phyloP scores from a whole-genome alignment of 352 stramenopile genomes.

The Pythium phragmiticola region DNA sequence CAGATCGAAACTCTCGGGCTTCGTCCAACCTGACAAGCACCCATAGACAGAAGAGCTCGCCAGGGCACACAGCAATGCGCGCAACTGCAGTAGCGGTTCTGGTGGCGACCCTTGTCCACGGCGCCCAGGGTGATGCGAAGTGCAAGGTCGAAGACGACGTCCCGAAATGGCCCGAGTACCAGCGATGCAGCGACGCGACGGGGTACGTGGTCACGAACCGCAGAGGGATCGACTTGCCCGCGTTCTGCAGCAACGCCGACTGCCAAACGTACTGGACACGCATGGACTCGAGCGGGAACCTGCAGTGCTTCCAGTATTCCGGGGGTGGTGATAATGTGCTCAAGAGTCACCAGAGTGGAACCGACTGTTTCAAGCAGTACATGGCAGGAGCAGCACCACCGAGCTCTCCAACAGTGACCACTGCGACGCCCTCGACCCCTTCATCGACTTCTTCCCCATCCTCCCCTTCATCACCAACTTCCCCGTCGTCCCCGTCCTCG shows the following conservation, averaged over 20 bases:
- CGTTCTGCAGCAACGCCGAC: slow-evolving; percentile 7
- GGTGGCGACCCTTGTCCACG: background rate
- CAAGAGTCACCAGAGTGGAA: background rate
- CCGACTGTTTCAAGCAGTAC: slow-evolving; percentile 11
- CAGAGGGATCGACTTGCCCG: background rate
- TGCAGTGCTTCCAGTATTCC: slow-evolving; percentile 1
- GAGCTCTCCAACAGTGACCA: background rate
- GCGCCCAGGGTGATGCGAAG: background rate
- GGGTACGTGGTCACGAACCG: background rate
- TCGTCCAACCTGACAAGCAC: background rate
- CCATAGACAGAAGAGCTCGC: no score
- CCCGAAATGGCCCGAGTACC: background rate
- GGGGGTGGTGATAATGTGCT: background rate
- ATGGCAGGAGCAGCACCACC: background rate
- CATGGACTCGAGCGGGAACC: background rate
- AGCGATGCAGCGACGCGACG: slow-evolving; percentile 1
- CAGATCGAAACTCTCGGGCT: slow-evolving; percentile 3
- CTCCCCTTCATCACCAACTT: background rate
- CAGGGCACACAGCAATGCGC: background rate
- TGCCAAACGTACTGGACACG: background rate
- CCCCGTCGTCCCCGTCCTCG: background rate
- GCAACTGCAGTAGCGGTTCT: background rate
- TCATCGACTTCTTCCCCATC: background rate
- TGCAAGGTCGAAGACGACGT: slow-evolving; percentile 1
- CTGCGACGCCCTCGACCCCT: background rate